A percentile compares a stretch with the other conserved stretches of the same genome.
Evolutionary conservation across 75 land plant genomes (phyloP).

Genomic region (Selaginella tamariscina): DNA sequence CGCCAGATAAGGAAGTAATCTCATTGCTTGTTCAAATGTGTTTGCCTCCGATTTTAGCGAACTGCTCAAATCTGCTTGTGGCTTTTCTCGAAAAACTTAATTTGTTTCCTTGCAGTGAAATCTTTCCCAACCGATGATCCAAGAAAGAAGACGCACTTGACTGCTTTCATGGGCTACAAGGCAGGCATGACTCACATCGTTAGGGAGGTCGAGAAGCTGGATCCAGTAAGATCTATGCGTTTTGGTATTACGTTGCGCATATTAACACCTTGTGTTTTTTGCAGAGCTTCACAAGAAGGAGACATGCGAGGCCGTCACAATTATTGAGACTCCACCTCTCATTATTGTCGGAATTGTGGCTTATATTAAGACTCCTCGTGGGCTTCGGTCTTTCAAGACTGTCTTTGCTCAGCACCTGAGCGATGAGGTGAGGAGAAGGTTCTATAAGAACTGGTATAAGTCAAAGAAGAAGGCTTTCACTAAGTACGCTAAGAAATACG

Average conservation of each 20-base stretch:
- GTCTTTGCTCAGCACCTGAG: conserved; percentile 81
- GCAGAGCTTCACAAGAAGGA: conserved; percentile 82
- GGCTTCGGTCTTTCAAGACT: conserved; percentile 44
- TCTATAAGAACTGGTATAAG: conserved; percentile 80
- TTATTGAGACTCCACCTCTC: conserved; percentile 78
- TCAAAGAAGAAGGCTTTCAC: conserved; percentile 80
- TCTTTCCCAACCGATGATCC: conserved; percentile 78
- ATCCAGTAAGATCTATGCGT: conserved; percentile 44
- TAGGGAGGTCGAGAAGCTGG: conserved; percentile 90
- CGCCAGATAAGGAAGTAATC: too few species aligned
- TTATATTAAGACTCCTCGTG: conserved; percentile 66
- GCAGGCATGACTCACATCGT: conserved; percentile 96
- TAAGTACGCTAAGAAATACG: conserved; percentile 60
- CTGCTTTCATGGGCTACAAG: conserved; percentile 87
- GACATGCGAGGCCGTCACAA: conserved; percentile 76
- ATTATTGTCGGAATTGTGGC: conserved; percentile 70
- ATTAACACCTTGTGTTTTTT: background rate
- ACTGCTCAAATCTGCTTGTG: too few species aligned
- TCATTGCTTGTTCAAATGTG: too few species aligned
- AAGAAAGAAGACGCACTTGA: conserved; percentile 41
- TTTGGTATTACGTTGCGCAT: background rate
- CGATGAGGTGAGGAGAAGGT: conserved; percentile 60
- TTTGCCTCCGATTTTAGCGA: too few species aligned
- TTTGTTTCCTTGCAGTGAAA: conserved; percentile 44
- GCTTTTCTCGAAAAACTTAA: background rate